Conservation (phyloP, 352 stramenopile genomes). For the Pythium plurisporium region DNA sequence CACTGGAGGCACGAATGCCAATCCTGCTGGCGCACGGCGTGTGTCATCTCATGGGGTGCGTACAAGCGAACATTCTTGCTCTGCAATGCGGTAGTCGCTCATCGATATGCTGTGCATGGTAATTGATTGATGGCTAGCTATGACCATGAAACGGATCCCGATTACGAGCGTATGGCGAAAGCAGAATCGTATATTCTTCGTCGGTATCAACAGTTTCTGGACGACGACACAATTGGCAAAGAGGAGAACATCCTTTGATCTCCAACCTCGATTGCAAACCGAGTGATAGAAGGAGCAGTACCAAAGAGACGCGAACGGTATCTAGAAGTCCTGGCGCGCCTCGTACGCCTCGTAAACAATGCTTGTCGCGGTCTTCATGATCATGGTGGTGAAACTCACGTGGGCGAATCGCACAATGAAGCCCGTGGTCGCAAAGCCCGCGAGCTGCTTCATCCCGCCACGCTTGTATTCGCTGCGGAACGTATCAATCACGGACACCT, state of each 20-base stretch:
- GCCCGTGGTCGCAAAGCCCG: constrained; percentile 77
- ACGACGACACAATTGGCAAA: constrained; percentile 9
- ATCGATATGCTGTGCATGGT: too few species aligned
- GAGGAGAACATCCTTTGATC: background rate
- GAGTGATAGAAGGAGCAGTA: background rate
- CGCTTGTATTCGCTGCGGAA: constrained; percentile 73
- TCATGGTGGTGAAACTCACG: constrained; percentile 88
- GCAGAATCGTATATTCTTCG: constrained; percentile 65
- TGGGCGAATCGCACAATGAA: constrained; percentile 71
- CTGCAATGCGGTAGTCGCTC: too few species aligned
- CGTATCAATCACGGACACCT: constrained; percentile 70
- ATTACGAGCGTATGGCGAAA: constrained; percentile 75
- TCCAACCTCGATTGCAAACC: background rate
- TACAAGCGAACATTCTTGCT: background rate
- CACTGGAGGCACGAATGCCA: constrained; percentile 62
- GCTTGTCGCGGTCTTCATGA: constrained; percentile 86
- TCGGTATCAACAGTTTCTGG: constrained; percentile 47
- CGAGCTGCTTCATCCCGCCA: constrained; percentile 73
- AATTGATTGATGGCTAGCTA: constrained; percentile 47
- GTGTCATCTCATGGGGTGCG: constrained; percentile 78
- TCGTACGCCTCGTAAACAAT: constrained; percentile 82
- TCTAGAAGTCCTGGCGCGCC: constrained; percentile 21
- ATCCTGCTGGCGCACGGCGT: constrained; percentile 75
- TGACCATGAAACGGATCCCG: constrained; percentile 69
- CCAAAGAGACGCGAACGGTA: too few species aligned